Evolutionary conservation across 352 stramenopile genomes (phyloP).

Genomic region (Phytophthora fragariaefolia): DNA sequence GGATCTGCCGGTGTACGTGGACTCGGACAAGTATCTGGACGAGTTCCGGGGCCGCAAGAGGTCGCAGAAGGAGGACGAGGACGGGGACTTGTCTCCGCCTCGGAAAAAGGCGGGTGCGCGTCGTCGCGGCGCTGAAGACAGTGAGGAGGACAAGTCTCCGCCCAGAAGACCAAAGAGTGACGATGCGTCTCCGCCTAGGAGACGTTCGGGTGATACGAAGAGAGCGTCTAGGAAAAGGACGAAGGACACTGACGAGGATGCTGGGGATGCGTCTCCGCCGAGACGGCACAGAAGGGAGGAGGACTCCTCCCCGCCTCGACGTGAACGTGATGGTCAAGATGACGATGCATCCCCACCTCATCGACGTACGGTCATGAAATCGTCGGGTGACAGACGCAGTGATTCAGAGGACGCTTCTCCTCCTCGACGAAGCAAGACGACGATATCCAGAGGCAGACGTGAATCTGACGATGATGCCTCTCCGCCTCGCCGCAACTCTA

Average conservation of each 20-base stretch:
- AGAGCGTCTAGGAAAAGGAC: neutral
- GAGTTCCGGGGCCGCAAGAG: conserved; percentile 48
- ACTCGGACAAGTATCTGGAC: conserved; percentile 69
- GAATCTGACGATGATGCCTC: neutral
- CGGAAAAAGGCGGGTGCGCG: conserved; percentile 35
- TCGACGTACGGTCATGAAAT: neutral
- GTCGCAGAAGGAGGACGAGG: conserved; percentile 19
- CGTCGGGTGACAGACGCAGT: conserved; percentile 1
- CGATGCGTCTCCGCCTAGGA: conserved; percentile 42
- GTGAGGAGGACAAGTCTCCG: conserved; percentile 39
- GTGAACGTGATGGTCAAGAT: conserved; percentile 14
- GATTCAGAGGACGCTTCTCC: conserved; percentile 27
- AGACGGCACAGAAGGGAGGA: conserved; percentile 1
- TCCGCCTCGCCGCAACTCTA: conserved; percentile 11
- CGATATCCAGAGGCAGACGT: neutral
- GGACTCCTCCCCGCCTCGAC: conserved; percentile 29
- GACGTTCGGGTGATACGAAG: conserved; percentile 8
- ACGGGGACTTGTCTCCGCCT: conserved; percentile 57
- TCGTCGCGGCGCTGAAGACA: conserved; percentile 29
- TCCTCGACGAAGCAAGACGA: neutral
- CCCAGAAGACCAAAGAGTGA: conserved; percentile 30
- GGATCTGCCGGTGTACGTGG: conserved; percentile 75
- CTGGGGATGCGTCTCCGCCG: conserved; percentile 40
- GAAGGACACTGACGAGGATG: conserved; percentile 16
- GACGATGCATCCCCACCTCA: conserved; percentile 28